Evolutionary conservation across 2,329 filamentous ascomycete genomes (phyloP).

Genomic region (Diaporthe nobilis): DNA sequence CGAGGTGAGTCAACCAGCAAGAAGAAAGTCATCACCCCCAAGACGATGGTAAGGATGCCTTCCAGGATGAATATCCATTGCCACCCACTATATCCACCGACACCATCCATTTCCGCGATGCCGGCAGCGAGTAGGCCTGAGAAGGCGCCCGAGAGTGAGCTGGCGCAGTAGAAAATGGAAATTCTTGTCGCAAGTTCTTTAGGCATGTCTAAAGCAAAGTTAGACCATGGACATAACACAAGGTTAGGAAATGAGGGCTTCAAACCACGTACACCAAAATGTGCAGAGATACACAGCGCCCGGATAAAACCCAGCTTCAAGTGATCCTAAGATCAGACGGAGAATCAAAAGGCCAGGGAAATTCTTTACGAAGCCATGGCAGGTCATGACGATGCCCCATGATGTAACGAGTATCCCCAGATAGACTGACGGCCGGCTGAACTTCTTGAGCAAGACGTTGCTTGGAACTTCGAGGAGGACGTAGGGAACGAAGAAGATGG

Average conservation of each 20-base stretch:
- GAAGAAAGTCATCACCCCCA: conserved; percentile 70
- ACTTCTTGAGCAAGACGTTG: conserved; percentile 81
- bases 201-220: conserved; percentile 66
- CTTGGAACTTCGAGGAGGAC: conserved; percentile 81
- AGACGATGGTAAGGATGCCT: conserved; percentile 69
- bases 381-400: conserved; percentile 64
- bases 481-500: conserved; percentile 86
- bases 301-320: conserved; percentile 76
- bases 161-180: conserved; percentile 85
- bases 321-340: conserved; percentile 73
- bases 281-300: conserved; percentile 64
- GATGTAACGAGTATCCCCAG: conserved; percentile 82
- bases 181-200: conserved; percentile 48
- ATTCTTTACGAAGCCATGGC: conserved; percentile 66
- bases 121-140: conserved; percentile 71
- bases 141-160: conserved; percentile 84
- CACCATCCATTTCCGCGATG: conserved; percentile 61
- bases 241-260: conserved; percentile 51
- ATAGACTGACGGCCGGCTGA: conserved; percentile 78
- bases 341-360: conserved; percentile 63
- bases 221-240: conserved; percentile 68
- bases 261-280: not conserved
- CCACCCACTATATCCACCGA: conserved; percentile 60
- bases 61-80: conserved; percentile 78
- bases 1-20: conserved; percentile 38